Conservation (phyloP, 176 grass and related monocot species). For the Calamus simplicifolius region DNA sequence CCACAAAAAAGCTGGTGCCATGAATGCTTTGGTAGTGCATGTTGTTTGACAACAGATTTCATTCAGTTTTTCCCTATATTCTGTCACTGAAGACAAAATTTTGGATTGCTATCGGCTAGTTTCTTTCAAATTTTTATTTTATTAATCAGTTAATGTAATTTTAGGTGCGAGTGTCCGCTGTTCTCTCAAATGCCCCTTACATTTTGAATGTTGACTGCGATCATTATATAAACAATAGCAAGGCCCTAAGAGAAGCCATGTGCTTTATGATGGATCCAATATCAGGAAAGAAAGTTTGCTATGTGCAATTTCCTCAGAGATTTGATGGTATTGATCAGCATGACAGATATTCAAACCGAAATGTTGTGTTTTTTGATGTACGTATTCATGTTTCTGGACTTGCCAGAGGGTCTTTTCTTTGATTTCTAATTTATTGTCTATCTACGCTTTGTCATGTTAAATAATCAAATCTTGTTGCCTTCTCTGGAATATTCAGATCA, state of each 20-base stretch:
- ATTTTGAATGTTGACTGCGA: slow-evolving; percentile 50
- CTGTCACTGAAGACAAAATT: background rate
- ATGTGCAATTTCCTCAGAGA: slow-evolving; percentile 47
- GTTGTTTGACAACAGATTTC: background rate
- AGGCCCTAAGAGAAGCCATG: slow-evolving; percentile 44
- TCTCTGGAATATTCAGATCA: slow-evolving; percentile 28
- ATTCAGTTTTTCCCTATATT: background rate
- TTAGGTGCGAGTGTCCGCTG: slow-evolving; percentile 37
- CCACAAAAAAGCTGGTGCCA: slow-evolving; percentile 52
- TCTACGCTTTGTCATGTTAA: background rate
- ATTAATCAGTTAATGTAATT: slow-evolving; percentile 6
- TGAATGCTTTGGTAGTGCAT: slow-evolving; percentile 45
- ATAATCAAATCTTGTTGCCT: background rate
- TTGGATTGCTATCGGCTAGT: background rate
- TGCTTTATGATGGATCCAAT: slow-evolving; percentile 51
- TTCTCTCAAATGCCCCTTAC: slow-evolving; percentile 44
- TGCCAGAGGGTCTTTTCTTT: no score
- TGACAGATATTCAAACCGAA: slow-evolving; percentile 46
- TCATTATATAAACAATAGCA: slow-evolving; percentile 51
- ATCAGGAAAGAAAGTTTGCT: slow-evolving; percentile 42
- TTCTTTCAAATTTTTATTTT: slow-evolving; percentile 1
- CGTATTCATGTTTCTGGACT: background rate
- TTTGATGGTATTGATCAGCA: slow-evolving; percentile 47
- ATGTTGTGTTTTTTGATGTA: slow-evolving; percentile 53
- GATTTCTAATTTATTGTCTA: no score